Base-by-base conservation (phyloP, 768 basidiomycete species). In the Psilocybe subaeruginosa region DNA sequence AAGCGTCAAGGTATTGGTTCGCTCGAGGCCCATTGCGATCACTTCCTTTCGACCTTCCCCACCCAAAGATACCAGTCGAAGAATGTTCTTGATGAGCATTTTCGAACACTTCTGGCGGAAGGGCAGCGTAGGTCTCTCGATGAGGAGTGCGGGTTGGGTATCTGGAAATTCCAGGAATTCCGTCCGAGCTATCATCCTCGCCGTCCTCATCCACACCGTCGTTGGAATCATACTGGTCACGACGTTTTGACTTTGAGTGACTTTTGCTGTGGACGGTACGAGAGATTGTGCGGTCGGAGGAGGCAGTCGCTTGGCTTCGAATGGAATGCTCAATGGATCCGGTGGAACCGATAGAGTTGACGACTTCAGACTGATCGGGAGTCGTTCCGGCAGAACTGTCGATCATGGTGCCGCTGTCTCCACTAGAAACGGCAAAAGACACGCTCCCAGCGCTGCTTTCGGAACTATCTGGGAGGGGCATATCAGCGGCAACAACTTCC, bases 111-210 rank as follows among this genome's bases (percentile, higher is more conserved):
- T 78, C 81, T 0, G 85, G 79, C 63, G 88, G 84, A 49, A 88
- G 75, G 5, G 86, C 79, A 3, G 82, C 81, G 62, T 86, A 89
- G 2, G 85, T 81, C 71, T 89, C 88, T 29, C 81, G 80, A 66
- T 89, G 85, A 17, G 87, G 84, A 7, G 87, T 88, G 29, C 85
- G 82, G 17, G 77, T 65, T 12, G 80, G 80, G 0, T 72, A 61
- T 17, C 65, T 67, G 60, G 64, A 70, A 16, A 63, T 65, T 46
- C 66, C 68, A 59, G 64, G 70, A 17, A 63, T 64, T 45, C 66
- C 68, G 30, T 67, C 69, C 35, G 66, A 62, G 16, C 72, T 74
- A 51, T 76, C 51, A 14, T 76, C 75, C 33, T 78, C 77, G 47
- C 72, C 73, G 9, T 70, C 74, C 16, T 69, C 69, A 4, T 63